Evolutionary conservation across 2,329 filamentous ascomycete genomes (phyloP).

Genomic region (Verticillium albo-atrum): DNA sequence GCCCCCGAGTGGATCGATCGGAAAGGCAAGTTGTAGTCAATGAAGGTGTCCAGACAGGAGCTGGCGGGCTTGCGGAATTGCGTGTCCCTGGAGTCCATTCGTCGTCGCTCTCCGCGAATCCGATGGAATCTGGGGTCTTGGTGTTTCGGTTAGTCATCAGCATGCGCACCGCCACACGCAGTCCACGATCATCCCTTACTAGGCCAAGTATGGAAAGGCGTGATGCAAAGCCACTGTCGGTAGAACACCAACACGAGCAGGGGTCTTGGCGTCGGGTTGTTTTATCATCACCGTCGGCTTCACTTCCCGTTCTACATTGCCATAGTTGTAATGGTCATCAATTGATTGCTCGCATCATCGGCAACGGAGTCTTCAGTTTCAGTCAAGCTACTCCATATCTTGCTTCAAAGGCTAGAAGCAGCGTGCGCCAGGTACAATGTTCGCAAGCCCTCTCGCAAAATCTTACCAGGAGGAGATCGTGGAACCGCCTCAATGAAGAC

Average conservation of each 20-base stretch:
- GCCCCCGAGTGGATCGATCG: not conserved
- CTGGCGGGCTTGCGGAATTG: constrained; percentile 1
- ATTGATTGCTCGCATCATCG: not conserved
- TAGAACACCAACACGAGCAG: not conserved
- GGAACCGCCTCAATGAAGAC: constrained; percentile 63
- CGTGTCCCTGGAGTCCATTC: not conserved
- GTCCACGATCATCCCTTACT: not conserved
- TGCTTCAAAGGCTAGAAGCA: not conserved
- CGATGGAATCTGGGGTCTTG: not conserved
- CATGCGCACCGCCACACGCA: not conserved
- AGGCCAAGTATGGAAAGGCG: not conserved
- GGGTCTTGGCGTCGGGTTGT: not conserved
- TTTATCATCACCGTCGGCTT: not conserved
- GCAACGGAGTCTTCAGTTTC: not conserved
- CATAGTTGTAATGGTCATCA: too few species aligned
- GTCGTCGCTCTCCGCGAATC: not conserved
- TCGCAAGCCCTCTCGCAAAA: constrained; percentile 33
- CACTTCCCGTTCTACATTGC: not conserved
- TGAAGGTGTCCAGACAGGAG: not conserved
- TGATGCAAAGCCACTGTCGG: not conserved
- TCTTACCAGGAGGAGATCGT: constrained; percentile 60
- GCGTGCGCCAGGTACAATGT: constrained; percentile 19
- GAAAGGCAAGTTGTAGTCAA: not conserved
- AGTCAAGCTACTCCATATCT: too few species aligned
- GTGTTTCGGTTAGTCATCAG: not conserved